Evolutionary conservation across 2,329 filamentous ascomycete genomes (phyloP).

Genomic region (Microdochium trichocladiopsis): DNA sequence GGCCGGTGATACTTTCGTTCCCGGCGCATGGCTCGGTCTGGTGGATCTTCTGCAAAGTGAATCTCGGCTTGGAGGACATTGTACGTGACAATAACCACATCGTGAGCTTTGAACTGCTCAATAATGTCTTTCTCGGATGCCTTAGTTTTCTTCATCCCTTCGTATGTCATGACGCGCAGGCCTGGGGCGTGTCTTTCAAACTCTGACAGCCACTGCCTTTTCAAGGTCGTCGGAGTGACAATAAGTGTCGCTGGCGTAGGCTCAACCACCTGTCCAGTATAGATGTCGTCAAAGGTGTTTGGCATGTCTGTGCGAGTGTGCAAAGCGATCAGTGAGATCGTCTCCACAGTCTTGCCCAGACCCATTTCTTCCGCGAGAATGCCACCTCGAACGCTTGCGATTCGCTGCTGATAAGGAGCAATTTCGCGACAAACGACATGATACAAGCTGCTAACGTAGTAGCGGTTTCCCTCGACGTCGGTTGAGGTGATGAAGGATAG

Average conservation of each 20-base stretch:
- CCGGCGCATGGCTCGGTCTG: slow-evolving; percentile 60
- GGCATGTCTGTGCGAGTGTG: slow-evolving; percentile 37
- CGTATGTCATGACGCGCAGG: slow-evolving; percentile 49
- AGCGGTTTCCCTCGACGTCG: slow-evolving; percentile 35
- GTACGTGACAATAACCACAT: slow-evolving; percentile 60
- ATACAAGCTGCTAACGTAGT: slow-evolving; percentile 49
- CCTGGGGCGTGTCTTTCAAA: slow-evolving; percentile 50
- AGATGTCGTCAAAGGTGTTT: slow-evolving; percentile 22
- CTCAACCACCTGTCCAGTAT: slow-evolving; percentile 34
- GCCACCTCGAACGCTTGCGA: slow-evolving; percentile 45
- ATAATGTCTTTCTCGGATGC: slow-evolving; percentile 31
- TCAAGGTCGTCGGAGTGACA: slow-evolving; percentile 49
- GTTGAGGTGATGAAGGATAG: slow-evolving; percentile 33
- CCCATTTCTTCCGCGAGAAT: slow-evolving; percentile 80
- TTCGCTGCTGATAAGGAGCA: slow-evolving; percentile 30
- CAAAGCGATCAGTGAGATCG: slow-evolving; percentile 62
- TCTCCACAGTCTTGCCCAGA: slow-evolving; percentile 72
- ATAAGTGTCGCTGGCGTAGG: slow-evolving; percentile 53
- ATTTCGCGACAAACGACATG: slow-evolving; percentile 48
- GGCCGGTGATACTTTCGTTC: slow-evolving; percentile 58
- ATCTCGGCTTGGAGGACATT: slow-evolving; percentile 72
- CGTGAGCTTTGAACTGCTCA: slow-evolving; percentile 38
- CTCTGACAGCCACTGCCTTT: slow-evolving; percentile 56
- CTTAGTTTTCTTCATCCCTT: slow-evolving; percentile 34
- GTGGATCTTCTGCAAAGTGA: slow-evolving; percentile 64